Percentiles rank a stretch among this genome's conserved stretches.
Evolutionary conservation across 2,329 filamentous ascomycete genomes (phyloP).

Genomic region (Sporothrix protearum): DNA sequence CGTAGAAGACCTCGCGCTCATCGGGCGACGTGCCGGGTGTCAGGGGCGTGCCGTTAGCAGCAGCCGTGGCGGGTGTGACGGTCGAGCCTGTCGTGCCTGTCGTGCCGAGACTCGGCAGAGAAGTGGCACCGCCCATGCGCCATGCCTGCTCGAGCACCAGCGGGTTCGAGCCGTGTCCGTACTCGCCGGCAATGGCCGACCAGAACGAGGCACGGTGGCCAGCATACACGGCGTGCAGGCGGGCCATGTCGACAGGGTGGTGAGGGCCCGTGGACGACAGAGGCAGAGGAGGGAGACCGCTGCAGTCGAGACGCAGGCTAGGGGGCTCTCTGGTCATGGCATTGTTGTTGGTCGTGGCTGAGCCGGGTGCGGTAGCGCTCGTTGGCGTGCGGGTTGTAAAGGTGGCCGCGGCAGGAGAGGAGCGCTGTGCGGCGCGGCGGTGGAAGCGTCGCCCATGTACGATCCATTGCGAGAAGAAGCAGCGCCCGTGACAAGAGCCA

Average conservation of each 20-base stretch:
- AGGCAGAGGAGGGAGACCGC: constrained; percentile 41
- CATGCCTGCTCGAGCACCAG: constrained; percentile 68
- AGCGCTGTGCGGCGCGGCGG: constrained; percentile 40
- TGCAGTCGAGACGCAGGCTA: constrained; percentile 58
- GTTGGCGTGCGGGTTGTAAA: constrained; percentile 36
- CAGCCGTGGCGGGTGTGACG: constrained; percentile 23
- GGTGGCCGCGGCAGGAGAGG: constrained; percentile 43
- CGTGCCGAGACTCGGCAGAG: constrained; percentile 25
- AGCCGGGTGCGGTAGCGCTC: constrained; percentile 41
- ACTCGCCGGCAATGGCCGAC: constrained; percentile 67
- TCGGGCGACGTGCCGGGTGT: constrained; percentile 53
- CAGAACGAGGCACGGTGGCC: constrained; percentile 69
- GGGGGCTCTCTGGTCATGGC: constrained; percentile 35
- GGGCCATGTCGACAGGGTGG: constrained; percentile 58
- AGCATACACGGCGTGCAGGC: constrained; percentile 67
- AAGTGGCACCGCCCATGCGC: constrained; percentile 40
- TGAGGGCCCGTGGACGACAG: constrained; percentile 35
- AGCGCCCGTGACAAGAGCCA: constrained; percentile 34
- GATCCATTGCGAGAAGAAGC: constrained; percentile 38
- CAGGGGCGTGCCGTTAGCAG: constrained; percentile 42
- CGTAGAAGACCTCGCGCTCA: constrained; percentile 42
- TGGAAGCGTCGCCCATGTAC: constrained; percentile 31
- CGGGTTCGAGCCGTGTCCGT: constrained; percentile 61
- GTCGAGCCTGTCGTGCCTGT: constrained; percentile 21
- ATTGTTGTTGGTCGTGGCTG: constrained; percentile 24